Evolutionary conservation across 345 rosid genomes (phyloP).

Genomic region (Salix caprea): DNA sequence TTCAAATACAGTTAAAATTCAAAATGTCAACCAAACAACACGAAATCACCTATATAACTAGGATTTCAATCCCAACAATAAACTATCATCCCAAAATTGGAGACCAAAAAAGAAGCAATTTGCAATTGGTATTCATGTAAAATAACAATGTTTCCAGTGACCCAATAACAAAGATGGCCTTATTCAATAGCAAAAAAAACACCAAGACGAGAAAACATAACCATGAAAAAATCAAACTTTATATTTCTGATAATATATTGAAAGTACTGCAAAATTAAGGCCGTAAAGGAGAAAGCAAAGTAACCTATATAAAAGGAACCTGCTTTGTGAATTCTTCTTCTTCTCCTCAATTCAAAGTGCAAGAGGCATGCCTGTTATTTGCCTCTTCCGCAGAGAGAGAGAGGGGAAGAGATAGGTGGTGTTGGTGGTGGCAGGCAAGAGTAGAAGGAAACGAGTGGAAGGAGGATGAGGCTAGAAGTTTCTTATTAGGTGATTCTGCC

Average conservation of each 20-base stretch:
- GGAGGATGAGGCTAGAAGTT: slow-evolving; percentile 24
- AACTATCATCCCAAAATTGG: too few relatives aligned
- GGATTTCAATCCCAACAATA: not conserved
- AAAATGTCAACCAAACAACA: not conserved
- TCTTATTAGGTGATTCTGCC: slow-evolving; percentile 6
- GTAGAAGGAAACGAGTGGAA: not conserved
- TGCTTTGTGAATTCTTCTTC: not conserved
- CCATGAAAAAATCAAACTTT: not conserved
- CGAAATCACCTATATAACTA: not conserved
- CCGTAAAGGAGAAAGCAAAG: not conserved
- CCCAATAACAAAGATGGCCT: not conserved
- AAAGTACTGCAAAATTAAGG: not conserved
- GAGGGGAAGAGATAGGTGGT: not conserved
- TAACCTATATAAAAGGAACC: not conserved
- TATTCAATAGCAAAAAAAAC: not conserved
- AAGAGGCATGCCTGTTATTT: not conserved
- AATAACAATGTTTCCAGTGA: not conserved
- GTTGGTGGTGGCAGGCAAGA: not conserved
- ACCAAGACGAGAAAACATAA: not conserved
- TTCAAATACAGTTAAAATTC: not conserved
- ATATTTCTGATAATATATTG: not conserved
- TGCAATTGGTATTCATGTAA: not conserved
- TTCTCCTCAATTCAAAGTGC: not conserved
- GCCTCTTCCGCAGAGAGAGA: not conserved
- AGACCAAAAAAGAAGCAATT: not conserved